A percentile compares a stretch with the other conserved stretches of the same genome.
Conservation (phyloP, 106 monocot species). For the Alisma plantagoaquatica region DNA sequence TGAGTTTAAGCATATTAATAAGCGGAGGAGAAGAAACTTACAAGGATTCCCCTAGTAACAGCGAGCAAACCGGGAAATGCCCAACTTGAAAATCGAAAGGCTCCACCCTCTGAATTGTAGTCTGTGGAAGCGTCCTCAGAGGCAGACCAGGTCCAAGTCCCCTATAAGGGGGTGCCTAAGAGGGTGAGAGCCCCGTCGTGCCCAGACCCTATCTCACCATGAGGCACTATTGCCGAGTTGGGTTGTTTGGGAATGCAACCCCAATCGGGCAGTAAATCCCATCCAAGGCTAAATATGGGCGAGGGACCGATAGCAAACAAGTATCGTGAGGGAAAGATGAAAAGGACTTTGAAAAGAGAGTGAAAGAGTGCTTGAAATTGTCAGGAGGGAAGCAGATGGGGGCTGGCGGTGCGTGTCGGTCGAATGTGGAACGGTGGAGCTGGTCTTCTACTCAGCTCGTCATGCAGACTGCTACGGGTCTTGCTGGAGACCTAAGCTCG, state of each 20-base stretch:
- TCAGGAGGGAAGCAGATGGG: constrained; percentile 8
- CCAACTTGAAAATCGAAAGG: constrained; percentile 15
- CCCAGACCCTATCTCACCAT: background rate
- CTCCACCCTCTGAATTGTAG: constrained; percentile 10
- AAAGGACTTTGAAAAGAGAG: constrained; percentile 19
- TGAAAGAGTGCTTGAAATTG: constrained; percentile 10
- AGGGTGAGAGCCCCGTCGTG: constrained; percentile 9
- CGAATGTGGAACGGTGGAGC: constrained; percentile 2
- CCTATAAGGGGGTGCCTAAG: constrained; percentile 8
- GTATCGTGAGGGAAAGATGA: constrained; percentile 15
- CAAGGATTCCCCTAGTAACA: constrained; percentile 35
- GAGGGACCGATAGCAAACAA: constrained; percentile 14
- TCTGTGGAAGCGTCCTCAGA: constrained; percentile 15
- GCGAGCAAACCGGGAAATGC: constrained; percentile 9
- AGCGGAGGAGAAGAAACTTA: constrained; percentile 31
- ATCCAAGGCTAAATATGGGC: constrained; percentile 15
- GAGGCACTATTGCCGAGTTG: constrained; percentile 1
- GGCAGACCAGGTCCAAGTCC: constrained; percentile 12
- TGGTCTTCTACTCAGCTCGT: constrained; percentile 15
- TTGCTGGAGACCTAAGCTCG: constrained; percentile 8
- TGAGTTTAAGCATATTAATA: constrained; percentile 23
- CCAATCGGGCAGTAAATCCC: constrained; percentile 9
- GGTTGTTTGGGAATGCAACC: constrained; percentile 10
- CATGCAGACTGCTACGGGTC: constrained; percentile 1
- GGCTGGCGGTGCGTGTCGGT: constrained; percentile 2